Evolutionary conservation across 2,329 filamentous ascomycete genomes (phyloP).

Genomic region (Trichoderma pleuroti): DNA sequence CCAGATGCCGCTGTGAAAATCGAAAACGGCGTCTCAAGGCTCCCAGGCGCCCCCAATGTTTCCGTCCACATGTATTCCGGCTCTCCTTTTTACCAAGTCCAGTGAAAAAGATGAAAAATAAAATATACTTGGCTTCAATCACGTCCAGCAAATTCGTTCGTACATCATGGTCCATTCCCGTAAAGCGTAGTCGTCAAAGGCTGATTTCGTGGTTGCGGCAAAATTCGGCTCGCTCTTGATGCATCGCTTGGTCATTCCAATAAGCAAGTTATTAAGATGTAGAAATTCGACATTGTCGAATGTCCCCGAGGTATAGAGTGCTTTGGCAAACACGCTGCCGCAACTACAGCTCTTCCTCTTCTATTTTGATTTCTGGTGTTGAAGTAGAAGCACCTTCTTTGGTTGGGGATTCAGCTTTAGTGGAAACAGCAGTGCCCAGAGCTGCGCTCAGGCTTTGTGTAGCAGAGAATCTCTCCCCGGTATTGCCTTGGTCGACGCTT

Average conservation of each 20-base stretch:
- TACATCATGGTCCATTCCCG: slow-evolving; percentile 18
- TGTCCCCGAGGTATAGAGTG: not conserved
- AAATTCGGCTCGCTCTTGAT: not conserved
- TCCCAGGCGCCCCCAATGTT: not conserved
- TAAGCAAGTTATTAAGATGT: slow-evolving; percentile 7
- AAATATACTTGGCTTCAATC: slow-evolving; percentile 11
- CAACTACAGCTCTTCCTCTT: slow-evolving; percentile 40
- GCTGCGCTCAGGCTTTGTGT: slow-evolving; percentile 37
- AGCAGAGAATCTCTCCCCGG: slow-evolving; percentile 27
- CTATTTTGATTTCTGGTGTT: slow-evolving; percentile 27
- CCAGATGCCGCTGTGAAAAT: not conserved
- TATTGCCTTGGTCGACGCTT: slow-evolving; percentile 41
- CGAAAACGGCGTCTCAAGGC: not conserved
- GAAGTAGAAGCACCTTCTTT: slow-evolving; percentile 24
- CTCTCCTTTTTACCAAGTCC: slow-evolving; percentile 13
- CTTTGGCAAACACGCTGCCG: not conserved
- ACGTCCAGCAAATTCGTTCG: slow-evolving; percentile 6
- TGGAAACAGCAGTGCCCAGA: slow-evolving; percentile 31
- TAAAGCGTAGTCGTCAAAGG: not conserved
- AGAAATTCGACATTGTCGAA: not conserved
- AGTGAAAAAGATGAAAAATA: not conserved
- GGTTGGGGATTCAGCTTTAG: slow-evolving; percentile 22
- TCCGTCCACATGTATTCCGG: slow-evolving; percentile 1
- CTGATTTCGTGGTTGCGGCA: not conserved
- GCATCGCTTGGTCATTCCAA: slow-evolving; percentile 13